phyloP scores from a whole-genome alignment of 129 eudicot species.

The Helianthus annuus region HanXRQr2.0-SUNRISE NC_035446.2:129284343-129284842 shows the following conservation, averaged over 20 bases:
- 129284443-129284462: slow-evolving; percentile 85
- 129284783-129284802: slow-evolving; percentile 5
- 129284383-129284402: neutral
- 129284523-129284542: slow-evolving; percentile 9
- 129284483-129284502: slow-evolving; percentile 80
- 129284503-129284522: slow-evolving; percentile 40
- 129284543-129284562: slow-evolving; percentile 13
- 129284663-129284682: slow-evolving; percentile 81
- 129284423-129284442: slow-evolving; percentile 81
- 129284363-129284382: slow-evolving; percentile 50
- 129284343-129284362: too few relatives aligned
- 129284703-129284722: slow-evolving; percentile 94
- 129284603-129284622: slow-evolving; percentile 95
- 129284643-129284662: slow-evolving; percentile 90
- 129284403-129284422: neutral
- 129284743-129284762: slow-evolving; percentile 59
- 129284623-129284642: slow-evolving; percentile 73
- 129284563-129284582: slow-evolving; percentile 18
- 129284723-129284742: slow-evolving; percentile 79
- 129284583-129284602: slow-evolving; percentile 94
- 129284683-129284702: slow-evolving; percentile 98
- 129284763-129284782: slow-evolving; percentile 1
- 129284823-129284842: slow-evolving; percentile 4
- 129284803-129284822: slow-evolving; percentile 2
- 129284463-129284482: slow-evolving; percentile 86